Percentiles rank a stretch among this genome's conserved stretches.
Evolutionary conservation across 2,329 filamentous ascomycete species (phyloP).

Genomic region (Botrytis aclada): DNA sequence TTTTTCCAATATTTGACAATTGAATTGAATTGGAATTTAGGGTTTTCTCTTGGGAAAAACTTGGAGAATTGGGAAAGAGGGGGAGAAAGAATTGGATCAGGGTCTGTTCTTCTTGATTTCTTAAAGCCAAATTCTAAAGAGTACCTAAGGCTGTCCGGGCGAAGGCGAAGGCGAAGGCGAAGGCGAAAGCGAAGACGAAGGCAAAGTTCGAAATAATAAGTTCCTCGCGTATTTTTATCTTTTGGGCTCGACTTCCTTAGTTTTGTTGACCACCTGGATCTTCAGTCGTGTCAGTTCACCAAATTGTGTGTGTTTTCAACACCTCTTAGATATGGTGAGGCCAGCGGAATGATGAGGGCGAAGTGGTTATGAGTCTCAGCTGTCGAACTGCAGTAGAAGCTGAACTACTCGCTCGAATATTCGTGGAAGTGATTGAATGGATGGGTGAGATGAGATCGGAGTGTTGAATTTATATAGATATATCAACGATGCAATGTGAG

Average conservation of each 20-base stretch:
- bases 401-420: background rate
- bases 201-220: background rate
- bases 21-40: background rate
- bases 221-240: constrained; percentile 12
- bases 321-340: background rate
- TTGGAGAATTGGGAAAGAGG: background rate
- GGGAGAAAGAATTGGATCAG: background rate
- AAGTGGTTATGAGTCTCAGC: background rate
- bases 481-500: background rate
- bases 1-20: background rate
- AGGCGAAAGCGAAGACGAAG: background rate
- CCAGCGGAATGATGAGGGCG: background rate
- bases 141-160: constrained; percentile 3
- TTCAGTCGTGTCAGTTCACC: background rate
- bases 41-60: background rate
- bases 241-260: background rate
- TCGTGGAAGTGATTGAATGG: constrained; percentile 15
- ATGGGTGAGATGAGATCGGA: background rate
- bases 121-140: background rate
- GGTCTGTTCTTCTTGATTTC: constrained; percentile 6
- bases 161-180: background rate
- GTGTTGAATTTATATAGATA: background rate
- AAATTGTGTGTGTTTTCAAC: background rate
- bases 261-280: background rate
- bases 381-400: background rate